A percentile compares a stretch with the other conserved stretches of the same genome.
These are phyloP conservation scores for Pestalotiopsis sp. DNA, from an alignment of 2,329 filamentous ascomycete genomes.

Conservation along the genomic window DNA sequence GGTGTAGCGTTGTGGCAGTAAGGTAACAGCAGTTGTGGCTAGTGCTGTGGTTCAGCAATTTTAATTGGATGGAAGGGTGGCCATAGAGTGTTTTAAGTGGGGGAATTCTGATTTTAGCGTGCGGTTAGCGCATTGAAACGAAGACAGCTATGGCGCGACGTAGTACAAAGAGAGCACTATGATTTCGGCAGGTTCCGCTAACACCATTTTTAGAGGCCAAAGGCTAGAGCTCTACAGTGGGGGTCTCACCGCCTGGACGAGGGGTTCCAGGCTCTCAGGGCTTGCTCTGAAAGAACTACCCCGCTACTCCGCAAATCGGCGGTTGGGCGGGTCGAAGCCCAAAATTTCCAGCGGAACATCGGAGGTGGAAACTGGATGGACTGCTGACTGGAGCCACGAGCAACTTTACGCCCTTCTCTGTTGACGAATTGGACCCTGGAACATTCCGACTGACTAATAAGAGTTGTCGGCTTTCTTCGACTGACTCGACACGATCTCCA, in stretches of 20 bases:
- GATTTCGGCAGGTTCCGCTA: not conserved
- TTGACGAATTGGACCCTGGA: not conserved
- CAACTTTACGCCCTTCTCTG: not conserved
- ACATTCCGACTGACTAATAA: not conserved
- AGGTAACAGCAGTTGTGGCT: no score
- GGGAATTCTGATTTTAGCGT: no score
- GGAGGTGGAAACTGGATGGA: not conserved
- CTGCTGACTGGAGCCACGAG: not conserved
- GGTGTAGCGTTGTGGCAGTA: no score
- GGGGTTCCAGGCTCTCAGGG: not conserved
- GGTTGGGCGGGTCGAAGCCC: not conserved
- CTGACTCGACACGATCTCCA: not conserved
- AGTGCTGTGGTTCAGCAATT: no score
- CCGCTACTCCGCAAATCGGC: conserved; percentile 16
- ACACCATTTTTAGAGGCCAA: not conserved
- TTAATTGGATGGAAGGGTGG: no score
- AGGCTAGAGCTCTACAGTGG: not conserved
- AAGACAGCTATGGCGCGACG: no score
- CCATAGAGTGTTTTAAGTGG: no score
- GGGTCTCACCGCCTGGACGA: not conserved
- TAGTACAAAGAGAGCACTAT: no score
- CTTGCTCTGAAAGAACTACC: not conserved
- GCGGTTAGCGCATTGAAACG: no score
- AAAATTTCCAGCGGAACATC: conserved; percentile 1
- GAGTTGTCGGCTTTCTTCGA: not conserved